Evolutionary conservation across 108 stramenopile species (phyloP).

Genomic region (Ochromonas danica): DNA sequence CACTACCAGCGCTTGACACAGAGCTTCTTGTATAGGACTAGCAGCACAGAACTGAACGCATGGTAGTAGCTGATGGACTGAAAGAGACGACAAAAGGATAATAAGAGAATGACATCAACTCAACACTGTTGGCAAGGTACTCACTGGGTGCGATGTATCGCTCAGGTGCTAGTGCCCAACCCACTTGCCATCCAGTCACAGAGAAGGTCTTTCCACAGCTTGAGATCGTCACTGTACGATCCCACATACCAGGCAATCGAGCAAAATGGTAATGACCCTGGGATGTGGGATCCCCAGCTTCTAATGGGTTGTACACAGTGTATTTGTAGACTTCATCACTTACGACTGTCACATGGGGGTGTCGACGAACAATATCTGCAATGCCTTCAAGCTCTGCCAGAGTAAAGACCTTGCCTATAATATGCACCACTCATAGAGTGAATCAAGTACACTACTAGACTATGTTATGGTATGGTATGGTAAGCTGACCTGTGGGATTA

Average conservation of each 20-base stretch:
- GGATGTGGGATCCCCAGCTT: neutral
- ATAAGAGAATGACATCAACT: too few relatives aligned
- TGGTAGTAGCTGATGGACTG: too few relatives aligned
- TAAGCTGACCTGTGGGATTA: conserved; percentile 77
- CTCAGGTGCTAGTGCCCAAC: conserved; percentile 88
- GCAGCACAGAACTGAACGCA: conserved; percentile 96
- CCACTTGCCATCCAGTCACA: conserved; percentile 98
- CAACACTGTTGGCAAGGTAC: too few relatives aligned
- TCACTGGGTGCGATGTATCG: conserved; percentile 44
- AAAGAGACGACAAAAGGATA: too few relatives aligned
- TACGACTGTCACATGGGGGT: conserved; percentile 70
- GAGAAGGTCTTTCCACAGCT: conserved; percentile 97
- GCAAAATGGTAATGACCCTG: conserved; percentile 69
- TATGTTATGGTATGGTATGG: too few relatives aligned
- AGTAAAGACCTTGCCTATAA: conserved; percentile 77
- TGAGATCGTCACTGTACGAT: conserved; percentile 86
- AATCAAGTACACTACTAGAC: too few relatives aligned
- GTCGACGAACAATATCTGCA: conserved; percentile 64
- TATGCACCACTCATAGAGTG: too few relatives aligned
- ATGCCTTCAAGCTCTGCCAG: conserved; percentile 78
- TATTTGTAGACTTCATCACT: conserved; percentile 99
- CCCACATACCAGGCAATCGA: conserved; percentile 79
- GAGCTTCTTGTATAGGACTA: conserved; percentile 86
- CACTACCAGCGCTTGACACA: conserved; percentile 68
- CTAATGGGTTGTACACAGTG: conserved; percentile 72